Evolutionary conservation across 352 stramenopile genomes (phyloP), one percentile per base, ranked within the genome.

Genomic region (Globisporangium camurandrum): DNA sequence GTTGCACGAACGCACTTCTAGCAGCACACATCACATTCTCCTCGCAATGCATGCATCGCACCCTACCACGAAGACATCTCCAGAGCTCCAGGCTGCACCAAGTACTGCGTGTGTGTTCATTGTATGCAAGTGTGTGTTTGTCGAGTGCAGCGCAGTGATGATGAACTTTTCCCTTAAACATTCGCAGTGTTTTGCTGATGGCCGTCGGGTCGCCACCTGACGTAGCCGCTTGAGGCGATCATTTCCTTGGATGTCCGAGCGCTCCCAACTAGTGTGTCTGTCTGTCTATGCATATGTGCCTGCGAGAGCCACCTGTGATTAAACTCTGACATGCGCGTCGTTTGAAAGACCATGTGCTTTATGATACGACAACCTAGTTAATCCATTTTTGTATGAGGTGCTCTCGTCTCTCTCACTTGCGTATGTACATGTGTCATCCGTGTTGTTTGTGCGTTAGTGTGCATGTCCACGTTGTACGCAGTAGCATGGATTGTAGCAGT

Each of bases 141-240:
- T 17, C 2, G 6, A 19, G 17, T 19, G n/a, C 33, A 52, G 46
- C 46, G 34, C 34, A 19, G 16, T 51, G 31, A 51, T 26, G 46
- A 51, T 51, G 51, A 57, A 19, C 28, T 43, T 58, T 51, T 53
- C 33, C 33, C 46, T 52, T 52, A 58, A 58, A 51, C 49, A 81
- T 81, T 81, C 70, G 76, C 76, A 88, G 73, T 88, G 76, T 88
- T 86, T 69, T 84, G 71, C 76, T 68, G 76, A 88, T 71, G 69
- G 76, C 64, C 46, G 51, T 54, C 53, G 66, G 78, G 68, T 79
- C 61, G 78, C 78, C 75, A 77, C 69, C 71, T 48, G 68, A 58
- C 66, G 47, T 43, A 51, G 75, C 69, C 70, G 55, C 50, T 67
- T 80, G 78, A 89, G 69, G 78, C 73, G 31, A 60, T 47, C 37